Evolutionary conservation across 495 filamentous ascomycete species (phyloP).

Genomic region (Xylaria cubensis): DNA sequence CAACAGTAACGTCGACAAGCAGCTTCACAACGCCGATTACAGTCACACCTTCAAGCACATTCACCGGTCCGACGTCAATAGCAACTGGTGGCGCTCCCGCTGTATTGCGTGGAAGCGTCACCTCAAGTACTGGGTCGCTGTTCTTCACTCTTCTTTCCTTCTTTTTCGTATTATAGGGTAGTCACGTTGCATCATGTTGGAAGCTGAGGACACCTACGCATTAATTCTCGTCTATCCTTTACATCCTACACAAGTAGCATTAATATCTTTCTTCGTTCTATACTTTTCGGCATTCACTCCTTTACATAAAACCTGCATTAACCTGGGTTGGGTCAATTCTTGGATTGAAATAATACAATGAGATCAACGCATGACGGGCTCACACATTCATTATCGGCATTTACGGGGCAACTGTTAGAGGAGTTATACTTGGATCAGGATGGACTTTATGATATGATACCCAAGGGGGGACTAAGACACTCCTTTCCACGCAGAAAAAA

Average conservation of each 20-base stretch:
- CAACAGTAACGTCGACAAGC: constrained; percentile 6
- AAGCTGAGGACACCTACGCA: not conserved
- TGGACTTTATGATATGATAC: constrained; percentile 21
- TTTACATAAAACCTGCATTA: not conserved
- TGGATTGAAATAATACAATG: not conserved
- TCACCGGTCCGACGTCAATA: not conserved
- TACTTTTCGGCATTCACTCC: not conserved
- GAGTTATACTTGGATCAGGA: constrained; percentile 12
- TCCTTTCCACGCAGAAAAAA: constrained; percentile 14
- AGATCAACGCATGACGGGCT: not conserved
- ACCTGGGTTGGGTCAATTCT: not conserved
- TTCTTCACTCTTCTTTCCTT: constrained; percentile 22
- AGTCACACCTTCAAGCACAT: not conserved
- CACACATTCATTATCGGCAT: constrained; percentile 15
- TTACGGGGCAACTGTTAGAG: constrained; percentile 3
- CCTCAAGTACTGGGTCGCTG: not conserved
- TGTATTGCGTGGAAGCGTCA: not conserved
- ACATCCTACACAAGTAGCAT: constrained; percentile 1
- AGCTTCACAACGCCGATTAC: not conserved
- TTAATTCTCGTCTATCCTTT: constrained; percentile 9
- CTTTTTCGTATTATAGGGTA: constrained; percentile 21
- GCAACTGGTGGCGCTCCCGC: constrained; percentile 20
- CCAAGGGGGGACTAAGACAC: constrained; percentile 10
- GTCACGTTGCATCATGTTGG: not conserved
- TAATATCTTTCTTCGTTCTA: not conserved